Evolutionary conservation across 2,329 filamentous ascomycete species (phyloP).

Genomic region (Chrysosporium queenslandicum): DNA sequence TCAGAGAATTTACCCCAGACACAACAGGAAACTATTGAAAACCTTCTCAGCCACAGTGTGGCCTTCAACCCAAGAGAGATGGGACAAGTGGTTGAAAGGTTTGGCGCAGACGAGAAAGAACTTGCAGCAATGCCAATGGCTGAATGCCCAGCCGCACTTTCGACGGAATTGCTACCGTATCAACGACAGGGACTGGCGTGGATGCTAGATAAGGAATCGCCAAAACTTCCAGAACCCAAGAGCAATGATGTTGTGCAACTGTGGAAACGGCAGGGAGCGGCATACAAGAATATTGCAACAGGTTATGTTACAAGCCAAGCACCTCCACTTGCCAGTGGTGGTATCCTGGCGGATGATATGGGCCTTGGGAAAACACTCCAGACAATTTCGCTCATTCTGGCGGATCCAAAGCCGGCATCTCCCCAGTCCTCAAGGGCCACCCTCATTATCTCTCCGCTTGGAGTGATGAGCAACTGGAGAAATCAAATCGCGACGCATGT

Average conservation of each 20-base stretch:
- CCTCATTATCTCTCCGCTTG: conserved; percentile 70
- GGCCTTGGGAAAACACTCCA: conserved; percentile 83
- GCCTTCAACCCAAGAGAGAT: conserved; percentile 57
- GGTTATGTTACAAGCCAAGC: conserved; percentile 51
- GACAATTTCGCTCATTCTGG: conserved; percentile 67
- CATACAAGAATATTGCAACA: conserved; percentile 60
- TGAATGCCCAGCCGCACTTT: conserved; percentile 54
- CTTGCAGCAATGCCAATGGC: conserved; percentile 64
- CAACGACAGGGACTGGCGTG: conserved; percentile 70
- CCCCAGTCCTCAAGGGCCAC: conserved; percentile 50
- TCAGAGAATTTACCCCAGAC: conserved; percentile 8
- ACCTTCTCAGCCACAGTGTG: conserved; percentile 57
- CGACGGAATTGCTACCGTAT: conserved; percentile 64
- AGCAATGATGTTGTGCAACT: conserved; percentile 60
- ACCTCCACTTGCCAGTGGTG: conserved; percentile 63
- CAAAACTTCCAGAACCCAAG: conserved; percentile 50
- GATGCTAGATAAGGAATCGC: conserved; percentile 68
- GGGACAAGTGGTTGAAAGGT: conserved; percentile 55
- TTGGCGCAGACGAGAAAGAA: conserved; percentile 60
- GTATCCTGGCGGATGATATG: conserved; percentile 88
- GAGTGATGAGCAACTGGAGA: conserved; percentile 85
- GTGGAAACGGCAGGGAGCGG: conserved; percentile 52
- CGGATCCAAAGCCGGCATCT: conserved; percentile 39
- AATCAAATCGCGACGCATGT: conserved; percentile 68
- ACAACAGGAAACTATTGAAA: conserved; percentile 43